These are phyloP conservation scores for Plasmodium malariae DNA, from an alignment of 169 alveolate species.

Conservation along the genomic window DNA sequence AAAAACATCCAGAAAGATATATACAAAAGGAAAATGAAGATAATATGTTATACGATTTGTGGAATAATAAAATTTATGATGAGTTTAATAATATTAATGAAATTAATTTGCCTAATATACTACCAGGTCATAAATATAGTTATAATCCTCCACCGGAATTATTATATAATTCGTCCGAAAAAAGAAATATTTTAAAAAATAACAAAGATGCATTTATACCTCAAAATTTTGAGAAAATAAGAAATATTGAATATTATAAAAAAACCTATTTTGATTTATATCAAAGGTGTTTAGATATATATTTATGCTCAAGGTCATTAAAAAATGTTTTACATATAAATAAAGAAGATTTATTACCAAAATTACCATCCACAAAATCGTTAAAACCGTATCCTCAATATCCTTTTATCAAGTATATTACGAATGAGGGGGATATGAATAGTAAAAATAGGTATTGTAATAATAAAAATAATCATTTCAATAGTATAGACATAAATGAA, in stretches of 20 bases:
- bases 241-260: slow-evolving; percentile 59
- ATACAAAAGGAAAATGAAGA: not conserved
- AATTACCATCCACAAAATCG: slow-evolving; percentile 49
- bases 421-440: not conserved
- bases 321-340: slow-evolving; percentile 67
- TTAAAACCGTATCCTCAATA: slow-evolving; percentile 66
- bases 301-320: slow-evolving; percentile 50
- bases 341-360: slow-evolving; percentile 72
- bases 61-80: slow-evolving; percentile 69
- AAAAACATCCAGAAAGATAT: slow-evolving; percentile 54
- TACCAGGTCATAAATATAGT: slow-evolving; percentile 77
- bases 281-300: slow-evolving; percentile 73
- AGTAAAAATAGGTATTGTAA: not conserved
- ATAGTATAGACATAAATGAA: slow-evolving; percentile 54
- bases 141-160: slow-evolving; percentile 77
- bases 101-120: slow-evolving; percentile 50
- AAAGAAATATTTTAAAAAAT: slow-evolving; percentile 48
- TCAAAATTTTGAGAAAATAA: slow-evolving; percentile 34
- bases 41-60: slow-evolving; percentile 40
- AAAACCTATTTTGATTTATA: slow-evolving; percentile 71
- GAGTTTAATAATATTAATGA: slow-evolving; percentile 29
- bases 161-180: slow-evolving; percentile 20
- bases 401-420: slow-evolving; percentile 38
- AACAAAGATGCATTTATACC: slow-evolving; percentile 57
- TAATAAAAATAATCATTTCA: not conserved